phyloP scores from a whole-genome alignment of 2,329 filamentous ascomycete genomes.

The Arthrobotrys sinensis region DNA sequence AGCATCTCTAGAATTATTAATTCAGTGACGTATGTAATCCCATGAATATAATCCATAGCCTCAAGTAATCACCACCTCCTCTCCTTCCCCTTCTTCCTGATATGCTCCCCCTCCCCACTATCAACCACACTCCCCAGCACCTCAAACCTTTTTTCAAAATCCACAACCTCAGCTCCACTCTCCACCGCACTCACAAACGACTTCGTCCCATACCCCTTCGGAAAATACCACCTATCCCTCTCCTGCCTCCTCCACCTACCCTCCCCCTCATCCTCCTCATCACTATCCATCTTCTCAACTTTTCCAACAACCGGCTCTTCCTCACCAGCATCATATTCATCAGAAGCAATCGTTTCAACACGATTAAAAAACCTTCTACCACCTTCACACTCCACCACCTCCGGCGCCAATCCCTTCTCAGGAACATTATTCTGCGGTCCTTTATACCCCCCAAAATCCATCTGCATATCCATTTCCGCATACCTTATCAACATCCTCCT shows the following conservation, averaged over 20 bases:
- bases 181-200: neutral
- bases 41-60: neutral
- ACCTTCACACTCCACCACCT: neutral
- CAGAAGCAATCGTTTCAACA: neutral
- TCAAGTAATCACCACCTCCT: neutral
- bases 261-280: neutral
- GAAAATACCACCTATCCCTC: neutral
- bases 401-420: neutral
- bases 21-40: no score
- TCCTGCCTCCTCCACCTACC: neutral
- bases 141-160: conserved; percentile 9
- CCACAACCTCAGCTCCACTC: neutral
- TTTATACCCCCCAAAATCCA: no score
- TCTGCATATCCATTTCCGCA: no score
- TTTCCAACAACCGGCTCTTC: conserved; percentile 1
- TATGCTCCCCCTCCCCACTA: no score
- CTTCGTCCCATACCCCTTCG: no score
- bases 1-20: no score
- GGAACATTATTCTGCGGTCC: no score
- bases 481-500: neutral
- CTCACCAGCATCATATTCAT: neutral
- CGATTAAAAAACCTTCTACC: neutral
- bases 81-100: neutral
- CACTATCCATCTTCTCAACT: conserved; percentile 1
- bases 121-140: neutral